Percentiles rank a stretch among this genome's conserved stretches.
Evolutionary conservation across 1,284 basidiomycete species (phyloP).

Genomic region (Cryptococcus deneoformans): DNA sequence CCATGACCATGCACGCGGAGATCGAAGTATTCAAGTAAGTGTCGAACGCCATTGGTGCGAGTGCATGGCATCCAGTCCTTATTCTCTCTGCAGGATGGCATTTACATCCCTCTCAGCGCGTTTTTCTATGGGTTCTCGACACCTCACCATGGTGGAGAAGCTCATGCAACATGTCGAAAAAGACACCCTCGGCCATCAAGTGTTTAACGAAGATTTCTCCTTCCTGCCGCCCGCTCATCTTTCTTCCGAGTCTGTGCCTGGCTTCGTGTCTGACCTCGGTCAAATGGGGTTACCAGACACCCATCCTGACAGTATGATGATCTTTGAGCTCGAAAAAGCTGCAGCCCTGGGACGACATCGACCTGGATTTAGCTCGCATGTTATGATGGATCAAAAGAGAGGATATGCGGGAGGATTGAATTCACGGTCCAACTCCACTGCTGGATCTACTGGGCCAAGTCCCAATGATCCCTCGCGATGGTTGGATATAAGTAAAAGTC

Average conservation of each 20-base stretch:
- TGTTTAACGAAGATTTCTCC: not conserved
- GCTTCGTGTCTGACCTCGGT: not conserved
- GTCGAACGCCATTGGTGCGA: not conserved
- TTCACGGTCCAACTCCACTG: not conserved
- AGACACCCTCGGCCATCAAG: constrained; percentile 12
- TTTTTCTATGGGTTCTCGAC: constrained; percentile 26
- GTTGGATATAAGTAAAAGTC: not conserved
- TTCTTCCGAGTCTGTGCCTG: not conserved
- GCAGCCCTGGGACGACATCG: too few relatives aligned
- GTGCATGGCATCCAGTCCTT: not conserved
- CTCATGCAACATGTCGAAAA: constrained; percentile 20
- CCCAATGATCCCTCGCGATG: constrained; percentile 3
- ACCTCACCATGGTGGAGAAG: constrained; percentile 27
- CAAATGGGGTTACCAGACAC: not conserved
- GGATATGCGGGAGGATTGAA: constrained; percentile 1
- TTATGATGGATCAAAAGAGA: constrained; percentile 5
- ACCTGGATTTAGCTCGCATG: not conserved
- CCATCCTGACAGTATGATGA: constrained; percentile 7
- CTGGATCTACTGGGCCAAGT: constrained; percentile 9
- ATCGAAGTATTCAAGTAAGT: constrained; percentile 39
- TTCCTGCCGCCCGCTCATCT: not conserved
- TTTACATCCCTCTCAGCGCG: constrained; percentile 18
- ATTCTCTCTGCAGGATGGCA: constrained; percentile 13
- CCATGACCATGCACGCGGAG: constrained; percentile 25
- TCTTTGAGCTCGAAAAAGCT: not conserved